Evolutionary conservation across 257 asterid genomes (phyloP).

Genomic region (Nicotiana paniculata): DNA sequence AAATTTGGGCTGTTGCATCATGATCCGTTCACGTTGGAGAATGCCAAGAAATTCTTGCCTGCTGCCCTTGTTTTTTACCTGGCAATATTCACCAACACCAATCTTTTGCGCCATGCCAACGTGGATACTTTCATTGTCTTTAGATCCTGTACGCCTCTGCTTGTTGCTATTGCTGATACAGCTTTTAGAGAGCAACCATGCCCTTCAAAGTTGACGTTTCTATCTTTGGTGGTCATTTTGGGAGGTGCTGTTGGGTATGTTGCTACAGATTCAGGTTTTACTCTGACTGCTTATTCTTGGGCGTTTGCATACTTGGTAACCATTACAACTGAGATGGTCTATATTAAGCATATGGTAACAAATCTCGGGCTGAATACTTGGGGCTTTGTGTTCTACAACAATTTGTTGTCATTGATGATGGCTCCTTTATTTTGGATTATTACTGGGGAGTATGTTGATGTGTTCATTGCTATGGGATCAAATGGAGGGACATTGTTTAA

Average conservation of each 20-base stretch:
- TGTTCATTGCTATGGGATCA: conserved; percentile 47
- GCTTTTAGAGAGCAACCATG: conserved; percentile 72
- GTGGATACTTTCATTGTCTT: conserved; percentile 93
- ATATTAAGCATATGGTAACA: conserved; percentile 96
- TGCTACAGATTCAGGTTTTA: conserved; percentile 79
- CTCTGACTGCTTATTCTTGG: conserved; percentile 89
- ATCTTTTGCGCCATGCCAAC: conserved; percentile 90
- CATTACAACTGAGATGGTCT: conserved; percentile 96
- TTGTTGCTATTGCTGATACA: conserved; percentile 90
- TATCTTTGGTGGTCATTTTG: conserved; percentile 55
- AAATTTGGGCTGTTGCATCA: conserved; percentile 73
- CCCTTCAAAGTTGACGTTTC: conserved; percentile 77
- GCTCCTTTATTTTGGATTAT: conserved; percentile 85
- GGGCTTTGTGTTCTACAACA: conserved; percentile 91
- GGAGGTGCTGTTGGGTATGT: conserved; percentile 88
- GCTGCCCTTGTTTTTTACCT: conserved; percentile 84
- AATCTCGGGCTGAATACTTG: conserved; percentile 91
- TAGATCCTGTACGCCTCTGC: conserved; percentile 74
- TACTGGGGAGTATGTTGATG: conserved; percentile 85
- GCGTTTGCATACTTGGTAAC: conserved; percentile 89
- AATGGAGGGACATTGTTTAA: conserved; percentile 42
- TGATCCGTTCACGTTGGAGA: conserved; percentile 64
- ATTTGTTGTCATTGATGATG: conserved; percentile 82
- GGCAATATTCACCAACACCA: conserved; percentile 90
- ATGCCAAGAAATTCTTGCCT: conserved; percentile 86